Conservation (phyloP, 1,139 yeast genomes). For the Zygotorulaspora mrakii region DNA sequence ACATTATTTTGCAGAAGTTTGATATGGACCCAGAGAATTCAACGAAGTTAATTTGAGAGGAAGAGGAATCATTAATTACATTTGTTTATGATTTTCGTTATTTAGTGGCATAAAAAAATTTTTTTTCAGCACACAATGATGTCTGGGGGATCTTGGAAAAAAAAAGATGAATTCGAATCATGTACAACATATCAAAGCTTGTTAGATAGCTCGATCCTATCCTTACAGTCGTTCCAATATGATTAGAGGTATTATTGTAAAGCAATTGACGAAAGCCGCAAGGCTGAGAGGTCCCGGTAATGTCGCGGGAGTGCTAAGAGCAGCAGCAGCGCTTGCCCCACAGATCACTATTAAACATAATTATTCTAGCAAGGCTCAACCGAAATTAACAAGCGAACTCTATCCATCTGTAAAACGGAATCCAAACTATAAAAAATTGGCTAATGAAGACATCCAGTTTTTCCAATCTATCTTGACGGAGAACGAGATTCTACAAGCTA, state of each 20-base stretch:
- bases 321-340: not conserved
- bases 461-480: slow-evolving; percentile 57
- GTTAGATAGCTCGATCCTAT: too few relatives aligned
- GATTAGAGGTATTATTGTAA: not conserved
- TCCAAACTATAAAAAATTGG: slow-evolving; percentile 44
- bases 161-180: not conserved
- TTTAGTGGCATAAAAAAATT: not conserved
- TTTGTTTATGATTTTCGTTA: not conserved
- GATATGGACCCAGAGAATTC: too few relatives aligned
- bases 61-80: too few relatives aligned
- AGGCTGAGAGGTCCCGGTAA: not conserved
- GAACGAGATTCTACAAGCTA: slow-evolving; percentile 47
- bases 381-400: slow-evolving; percentile 55
- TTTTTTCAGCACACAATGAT: not conserved
- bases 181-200: too few relatives aligned
- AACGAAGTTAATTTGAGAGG: too few relatives aligned
- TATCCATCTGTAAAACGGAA: slow-evolving; percentile 55
- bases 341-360: not conserved
- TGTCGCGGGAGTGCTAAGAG: slow-evolving; percentile 1
- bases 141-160: not conserved
- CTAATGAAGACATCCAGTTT: slow-evolving; percentile 53
- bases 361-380: slow-evolving; percentile 39
- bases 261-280: not conserved
- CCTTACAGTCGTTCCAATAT: not conserved
- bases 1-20: too few relatives aligned